Evolutionary conservation across 192 early-diverging fungal species (phyloP), one percentile per base, ranked within the genome.

Genomic region (Chytriomyces confervae): DNA sequence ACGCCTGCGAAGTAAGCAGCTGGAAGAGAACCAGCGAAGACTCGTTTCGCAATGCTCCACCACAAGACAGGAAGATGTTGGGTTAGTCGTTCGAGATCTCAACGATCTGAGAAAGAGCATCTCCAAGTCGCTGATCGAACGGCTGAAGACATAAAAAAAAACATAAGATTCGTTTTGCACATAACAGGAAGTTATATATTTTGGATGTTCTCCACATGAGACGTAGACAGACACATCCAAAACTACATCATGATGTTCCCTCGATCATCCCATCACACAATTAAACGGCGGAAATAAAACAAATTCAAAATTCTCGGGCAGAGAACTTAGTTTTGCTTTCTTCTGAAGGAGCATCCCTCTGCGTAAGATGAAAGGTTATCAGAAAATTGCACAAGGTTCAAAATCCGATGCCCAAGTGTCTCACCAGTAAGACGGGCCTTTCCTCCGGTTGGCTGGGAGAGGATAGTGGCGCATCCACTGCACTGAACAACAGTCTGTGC

Each of bases 371-470:
- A 71, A 50, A 76, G 5, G 29, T 3, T 3, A 36, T 36, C 4
- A 36, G 36, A 36, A 36, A 36, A 80, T 43, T 29, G 23, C 43
- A 29, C 50, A n/a, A 5, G 16, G 6, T 7, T 47, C 47, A 65
- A 20, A 69, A 24, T 20, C 8, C 18, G 36, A 57, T 66, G 27
- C 20, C 1, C 36, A 29, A 23, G 27, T 72, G 44, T 84, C 83
- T 61, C 85, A 94, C 94, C 97, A 81, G 95, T 97, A 84, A 99
- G 91, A 75, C 95, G 94, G 82, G 95, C 96, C 85, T 93, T 93
- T 86, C 97, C 97, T 89, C 97, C 97, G 71, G 96, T 99, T 80
- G 97, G 97, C 87, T 98, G 96, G 89, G 94, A 97, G 81, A 99
- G 92, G 77, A 99, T 96, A 81, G 95, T 96, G 79, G 93, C 90